phyloP scores from a whole-genome alignment of 257 asterid genomes.

The Przewalskia tangutica region DNA sequence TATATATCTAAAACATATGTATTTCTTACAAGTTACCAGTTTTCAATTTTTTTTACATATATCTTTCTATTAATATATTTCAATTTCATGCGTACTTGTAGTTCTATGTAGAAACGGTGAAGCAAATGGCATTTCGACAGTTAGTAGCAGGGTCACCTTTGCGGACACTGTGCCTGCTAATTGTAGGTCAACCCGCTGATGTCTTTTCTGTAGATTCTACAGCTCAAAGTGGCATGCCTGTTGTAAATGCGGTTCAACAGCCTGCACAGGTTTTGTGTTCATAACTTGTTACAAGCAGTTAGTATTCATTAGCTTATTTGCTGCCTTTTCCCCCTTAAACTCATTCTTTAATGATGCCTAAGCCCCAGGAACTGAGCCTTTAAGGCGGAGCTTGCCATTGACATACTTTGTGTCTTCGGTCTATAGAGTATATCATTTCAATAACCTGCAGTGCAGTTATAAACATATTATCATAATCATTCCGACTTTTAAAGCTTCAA shows the following conservation, averaged over 20 bases:
- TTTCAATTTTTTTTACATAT: background rate
- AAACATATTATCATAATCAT: background rate
- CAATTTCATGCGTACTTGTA: constrained; percentile 17
- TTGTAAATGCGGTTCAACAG: constrained; percentile 45
- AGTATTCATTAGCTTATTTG: background rate
- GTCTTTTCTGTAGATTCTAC: constrained; percentile 54
- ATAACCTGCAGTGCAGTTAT: background rate
- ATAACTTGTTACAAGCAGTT: background rate
- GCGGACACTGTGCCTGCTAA: constrained; percentile 83
- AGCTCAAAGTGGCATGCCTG: constrained; percentile 33
- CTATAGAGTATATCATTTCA: background rate
- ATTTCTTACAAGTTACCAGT: background rate
- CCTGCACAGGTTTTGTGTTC: constrained; percentile 50
- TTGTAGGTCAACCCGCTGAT: constrained; percentile 93
- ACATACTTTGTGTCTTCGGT: background rate
- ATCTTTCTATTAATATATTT: background rate
- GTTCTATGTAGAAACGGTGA: constrained; percentile 88
- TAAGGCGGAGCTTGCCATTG: background rate
- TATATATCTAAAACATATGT: too few relatives aligned
- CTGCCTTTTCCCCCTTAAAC: background rate
- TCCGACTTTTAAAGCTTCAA: background rate
- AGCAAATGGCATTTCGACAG: constrained; percentile 86
- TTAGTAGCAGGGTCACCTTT: constrained; percentile 90
- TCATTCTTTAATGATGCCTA: background rate
- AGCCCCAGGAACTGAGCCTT: background rate